phyloP scores from a whole-genome alignment of 257 asterid species.

The Catharanthus roseus region DNA sequence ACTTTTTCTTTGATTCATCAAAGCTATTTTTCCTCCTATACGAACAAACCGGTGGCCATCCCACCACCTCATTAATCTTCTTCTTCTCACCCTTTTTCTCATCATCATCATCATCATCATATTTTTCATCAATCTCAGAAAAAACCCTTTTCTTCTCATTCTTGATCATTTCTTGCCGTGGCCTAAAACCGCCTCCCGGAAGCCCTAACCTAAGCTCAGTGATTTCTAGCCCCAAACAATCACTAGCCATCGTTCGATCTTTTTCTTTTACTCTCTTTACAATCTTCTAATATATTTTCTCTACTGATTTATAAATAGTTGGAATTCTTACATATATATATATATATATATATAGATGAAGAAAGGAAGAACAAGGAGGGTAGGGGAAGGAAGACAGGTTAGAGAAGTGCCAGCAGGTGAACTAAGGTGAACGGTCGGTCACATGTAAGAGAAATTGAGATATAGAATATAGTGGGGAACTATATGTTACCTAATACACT shows the following conservation, averaged over 20 bases:
- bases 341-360: too few relatives aligned
- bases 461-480: constrained; percentile 71
- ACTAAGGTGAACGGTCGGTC: constrained; percentile 48
- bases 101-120: constrained; percentile 11
- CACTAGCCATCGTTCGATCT: constrained; percentile 2
- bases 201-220: constrained; percentile 85
- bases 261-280: too few relatives aligned
- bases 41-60: constrained; percentile 88
- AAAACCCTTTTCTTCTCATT: constrained; percentile 58
- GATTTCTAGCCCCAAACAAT: constrained; percentile 41
- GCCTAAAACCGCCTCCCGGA: constrained; percentile 38
- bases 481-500: constrained; percentile 35
- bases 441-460: too few relatives aligned
- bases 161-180: constrained; percentile 17
- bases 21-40: constrained; percentile 45
- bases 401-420: constrained; percentile 45
- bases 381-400: constrained; percentile 8
- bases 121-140: constrained; percentile 26
- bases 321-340: too few relatives aligned
- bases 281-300: too few relatives aligned
- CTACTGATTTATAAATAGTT: too few relatives aligned
- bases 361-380: too few relatives aligned
- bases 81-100: background rate
- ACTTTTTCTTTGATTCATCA: constrained; percentile 28
- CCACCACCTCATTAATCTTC: constrained; percentile 50